phyloP scores from a whole-genome alignment of 495 filamentous ascomycete species.

The Trichodelitschia bisporula region DNA sequence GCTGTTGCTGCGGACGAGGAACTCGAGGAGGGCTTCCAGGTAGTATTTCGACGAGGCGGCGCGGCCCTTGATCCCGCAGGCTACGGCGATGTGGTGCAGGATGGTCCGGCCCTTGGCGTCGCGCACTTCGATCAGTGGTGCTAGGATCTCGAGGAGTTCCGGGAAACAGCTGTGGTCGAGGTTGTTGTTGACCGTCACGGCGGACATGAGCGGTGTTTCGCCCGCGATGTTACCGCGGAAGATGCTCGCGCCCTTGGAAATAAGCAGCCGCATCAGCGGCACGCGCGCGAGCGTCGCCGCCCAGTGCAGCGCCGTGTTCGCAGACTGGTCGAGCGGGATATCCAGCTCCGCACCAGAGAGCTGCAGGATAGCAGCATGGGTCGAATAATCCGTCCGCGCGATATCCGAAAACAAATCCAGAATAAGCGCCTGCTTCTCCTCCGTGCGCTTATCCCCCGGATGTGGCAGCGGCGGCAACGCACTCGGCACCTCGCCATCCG shows the following conservation, averaged over 20 bases:
- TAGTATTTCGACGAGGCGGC: conserved; percentile 74
- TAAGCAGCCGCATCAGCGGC: conserved; percentile 50
- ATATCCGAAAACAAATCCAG: conserved; percentile 75
- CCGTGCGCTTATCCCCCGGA: conserved; percentile 36
- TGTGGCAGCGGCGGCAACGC: conserved; percentile 46
- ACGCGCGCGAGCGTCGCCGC: conserved; percentile 84
- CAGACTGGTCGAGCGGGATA: conserved; percentile 62
- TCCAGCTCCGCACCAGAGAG: conserved; percentile 69
- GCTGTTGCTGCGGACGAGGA: conserved; percentile 43
- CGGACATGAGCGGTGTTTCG: conserved; percentile 76
- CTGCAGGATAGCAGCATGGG: conserved; percentile 37
- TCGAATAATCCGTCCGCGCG: conserved; percentile 32
- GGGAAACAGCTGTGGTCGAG: conserved; percentile 61
- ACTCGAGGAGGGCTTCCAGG: conserved; percentile 76
- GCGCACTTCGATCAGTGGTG: conserved; percentile 70
- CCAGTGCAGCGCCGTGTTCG: conserved; percentile 86
- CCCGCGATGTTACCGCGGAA: conserved; percentile 66
- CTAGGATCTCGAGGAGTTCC: conserved; percentile 66
- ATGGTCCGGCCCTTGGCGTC: conserved; percentile 80
- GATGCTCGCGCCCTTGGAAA: conserved; percentile 63
- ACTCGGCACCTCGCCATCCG: conserved; percentile 23
- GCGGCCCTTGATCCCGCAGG: conserved; percentile 76
- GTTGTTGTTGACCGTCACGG: conserved; percentile 73
- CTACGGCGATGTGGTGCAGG: conserved; percentile 84
- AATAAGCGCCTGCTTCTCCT: conserved; percentile 52